phyloP scores from a whole-genome alignment of 2,329 filamentous ascomycete genomes.

The Aspergillus hortae region DNA sequence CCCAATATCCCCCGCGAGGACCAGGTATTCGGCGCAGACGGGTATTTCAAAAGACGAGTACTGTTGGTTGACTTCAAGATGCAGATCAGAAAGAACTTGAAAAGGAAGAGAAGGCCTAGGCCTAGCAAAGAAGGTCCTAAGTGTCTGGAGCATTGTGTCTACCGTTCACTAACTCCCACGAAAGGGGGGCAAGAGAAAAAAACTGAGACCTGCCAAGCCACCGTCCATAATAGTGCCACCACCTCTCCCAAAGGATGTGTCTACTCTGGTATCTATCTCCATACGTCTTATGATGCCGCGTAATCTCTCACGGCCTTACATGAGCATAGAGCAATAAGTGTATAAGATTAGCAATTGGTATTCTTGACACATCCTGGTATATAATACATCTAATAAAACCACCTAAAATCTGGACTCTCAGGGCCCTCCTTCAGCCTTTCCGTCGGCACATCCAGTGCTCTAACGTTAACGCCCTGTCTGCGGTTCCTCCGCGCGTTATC shows the following conservation, averaged over 20 bases:
- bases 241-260: no score
- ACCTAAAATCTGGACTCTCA: slow-evolving; percentile 48
- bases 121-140: slow-evolving; percentile 3
- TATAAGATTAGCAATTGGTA: no score
- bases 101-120: slow-evolving; percentile 13
- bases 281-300: no score
- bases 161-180: no score
- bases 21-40: slow-evolving; percentile 16
- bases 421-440: slow-evolving; percentile 51
- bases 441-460: slow-evolving; percentile 52
- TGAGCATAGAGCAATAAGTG: no score
- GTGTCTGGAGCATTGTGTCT: slow-evolving; percentile 11
- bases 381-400: slow-evolving; percentile 40
- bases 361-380: no score
- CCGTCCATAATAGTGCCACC: no score
- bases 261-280: no score
- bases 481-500: slow-evolving; percentile 59
- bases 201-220: no score
- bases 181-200: no score
- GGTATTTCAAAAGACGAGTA: slow-evolving; percentile 22
- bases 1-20: slow-evolving; percentile 24
- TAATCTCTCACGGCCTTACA: no score
- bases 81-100: slow-evolving; percentile 28
- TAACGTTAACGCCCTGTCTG: slow-evolving; percentile 51
- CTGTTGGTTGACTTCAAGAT: slow-evolving; percentile 27